A percentile compares a stretch with the other conserved stretches of the same genome.
phyloP scores from a whole-genome alignment of 805 yeast species.

The Ogataea pilisensis region DNA sequence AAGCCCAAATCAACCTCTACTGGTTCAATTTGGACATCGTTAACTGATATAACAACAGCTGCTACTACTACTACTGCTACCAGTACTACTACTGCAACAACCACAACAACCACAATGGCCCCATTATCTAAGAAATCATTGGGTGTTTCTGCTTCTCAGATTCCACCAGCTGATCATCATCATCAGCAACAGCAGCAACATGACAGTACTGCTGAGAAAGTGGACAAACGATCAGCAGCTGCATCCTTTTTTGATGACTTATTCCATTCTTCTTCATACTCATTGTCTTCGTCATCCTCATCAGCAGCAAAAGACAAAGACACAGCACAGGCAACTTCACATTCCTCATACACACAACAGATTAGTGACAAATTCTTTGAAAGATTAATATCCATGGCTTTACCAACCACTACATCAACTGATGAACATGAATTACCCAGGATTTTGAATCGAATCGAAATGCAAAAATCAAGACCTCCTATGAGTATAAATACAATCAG shows the following conservation, averaged over 20 bases:
- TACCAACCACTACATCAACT: conserved; percentile 57
- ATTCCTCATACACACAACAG: conserved; percentile 12
- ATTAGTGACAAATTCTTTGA: conserved; percentile 72
- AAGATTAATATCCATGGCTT: conserved; percentile 62
- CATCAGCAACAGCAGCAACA: background rate
- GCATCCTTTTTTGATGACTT: conserved; percentile 22
- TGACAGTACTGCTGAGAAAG: background rate
- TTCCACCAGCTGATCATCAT: too few relatives aligned
- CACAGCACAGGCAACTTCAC: conserved; percentile 3
- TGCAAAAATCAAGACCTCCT: conserved; percentile 62
- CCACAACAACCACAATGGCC: too few relatives aligned
- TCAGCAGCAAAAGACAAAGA: conserved; percentile 11
- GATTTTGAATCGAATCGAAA: conserved; percentile 50
- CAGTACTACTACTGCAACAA: too few relatives aligned
- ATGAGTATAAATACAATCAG: conserved; percentile 69
- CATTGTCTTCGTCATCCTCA: too few relatives aligned
- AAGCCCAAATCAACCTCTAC: conserved; percentile 9
- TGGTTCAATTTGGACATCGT: conserved; percentile 14
- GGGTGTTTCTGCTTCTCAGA: background rate
- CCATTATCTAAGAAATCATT: background rate
- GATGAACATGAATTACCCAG: conserved; percentile 32
- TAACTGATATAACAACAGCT: conserved; percentile 8
- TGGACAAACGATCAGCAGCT: conserved; percentile 3
- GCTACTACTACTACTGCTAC: too few relatives aligned
- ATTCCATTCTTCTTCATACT: conserved; percentile 12